phyloP scores from a whole-genome alignment of 352 stramenopile species.

The Elongisporangium prolatum region DNA sequence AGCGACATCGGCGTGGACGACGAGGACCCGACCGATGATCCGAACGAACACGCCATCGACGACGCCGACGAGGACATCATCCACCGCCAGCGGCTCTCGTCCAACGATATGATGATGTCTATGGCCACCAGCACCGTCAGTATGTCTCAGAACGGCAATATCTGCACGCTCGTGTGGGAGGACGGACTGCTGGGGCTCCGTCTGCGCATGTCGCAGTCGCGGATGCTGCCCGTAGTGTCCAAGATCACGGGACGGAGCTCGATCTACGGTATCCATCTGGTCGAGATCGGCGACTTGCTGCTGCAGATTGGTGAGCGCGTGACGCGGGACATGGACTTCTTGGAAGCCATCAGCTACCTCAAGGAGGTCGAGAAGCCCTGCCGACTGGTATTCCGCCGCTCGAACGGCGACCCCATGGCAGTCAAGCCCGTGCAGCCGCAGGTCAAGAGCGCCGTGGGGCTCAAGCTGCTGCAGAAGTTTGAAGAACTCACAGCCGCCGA shows the following conservation, averaged over 20 bases:
- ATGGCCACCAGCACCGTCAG: conserved; percentile 61
- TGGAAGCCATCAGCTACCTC: conserved; percentile 77
- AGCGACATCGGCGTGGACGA: conserved; percentile 28
- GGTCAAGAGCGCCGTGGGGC: conserved; percentile 60
- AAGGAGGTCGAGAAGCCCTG: conserved; percentile 79
- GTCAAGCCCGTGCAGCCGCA: conserved; percentile 72
- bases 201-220: conserved; percentile 76
- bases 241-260: conserved; percentile 83
- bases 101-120: conserved; percentile 63
- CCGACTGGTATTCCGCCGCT: conserved; percentile 66
- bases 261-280: conserved; percentile 81
- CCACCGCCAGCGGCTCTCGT: conserved; percentile 52
- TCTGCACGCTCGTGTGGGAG: conserved; percentile 83
- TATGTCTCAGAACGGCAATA: conserved; percentile 57
- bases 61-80: conserved; percentile 58
- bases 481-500: conserved; percentile 66
- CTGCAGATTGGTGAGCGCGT: conserved; percentile 62
- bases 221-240: conserved; percentile 75
- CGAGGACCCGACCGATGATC: conserved; percentile 34
- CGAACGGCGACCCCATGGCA: conserved; percentile 68
- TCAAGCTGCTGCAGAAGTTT: conserved; percentile 74
- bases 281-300: conserved; percentile 80
- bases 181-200: conserved; percentile 69
- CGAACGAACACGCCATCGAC: conserved; percentile 50
- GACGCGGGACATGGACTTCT: conserved; percentile 80